These are phyloP conservation scores for Eimeria acervulina DNA, from an alignment of 169 alveolate genomes.

Conservation along the genomic window DNA sequence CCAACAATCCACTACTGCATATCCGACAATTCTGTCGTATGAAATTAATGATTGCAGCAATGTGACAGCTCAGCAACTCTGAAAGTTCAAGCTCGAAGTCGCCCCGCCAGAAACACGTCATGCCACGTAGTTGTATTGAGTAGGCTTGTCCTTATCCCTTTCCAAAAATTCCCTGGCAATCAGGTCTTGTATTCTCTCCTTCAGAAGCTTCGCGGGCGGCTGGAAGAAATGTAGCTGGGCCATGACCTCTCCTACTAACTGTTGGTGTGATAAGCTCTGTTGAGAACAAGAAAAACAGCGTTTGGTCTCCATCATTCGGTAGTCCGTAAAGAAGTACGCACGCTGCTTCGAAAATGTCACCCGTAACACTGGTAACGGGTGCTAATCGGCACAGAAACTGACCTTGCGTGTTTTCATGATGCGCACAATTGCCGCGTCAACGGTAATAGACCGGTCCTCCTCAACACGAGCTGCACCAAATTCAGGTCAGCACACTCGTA, in stretches of 20 bases:
- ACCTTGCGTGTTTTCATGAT: constrained; percentile 94
- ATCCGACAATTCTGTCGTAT: neutral
- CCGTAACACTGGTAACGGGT: neutral
- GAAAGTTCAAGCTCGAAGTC: neutral
- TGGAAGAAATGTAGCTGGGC: constrained; percentile 87
- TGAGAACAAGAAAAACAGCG: neutral
- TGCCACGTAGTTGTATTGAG: constrained; percentile 88
- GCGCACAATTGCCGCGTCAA: constrained; percentile 96
- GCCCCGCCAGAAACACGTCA: constrained; percentile 41
- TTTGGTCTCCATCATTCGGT: neutral
- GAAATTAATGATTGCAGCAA: neutral
- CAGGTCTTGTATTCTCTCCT: constrained; percentile 92
- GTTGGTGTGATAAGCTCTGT: constrained; percentile 87
- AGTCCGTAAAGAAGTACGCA: neutral
- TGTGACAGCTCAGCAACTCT: neutral
- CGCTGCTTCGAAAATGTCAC: neutral
- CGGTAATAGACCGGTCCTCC: constrained; percentile 94
- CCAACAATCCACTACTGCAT: neutral
- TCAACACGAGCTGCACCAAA: constrained; percentile 86
- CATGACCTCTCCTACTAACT: constrained; percentile 85
- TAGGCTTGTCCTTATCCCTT: constrained; percentile 89
- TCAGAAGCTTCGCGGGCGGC: constrained; percentile 89
- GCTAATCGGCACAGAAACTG: neutral
- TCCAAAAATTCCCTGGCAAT: constrained; percentile 93
- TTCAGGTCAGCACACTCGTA: neutral